Base-by-base conservation (phyloP, 225 moss, liverwort and hornwort species). In the Pseudisothecium myosuroides region DNA sequence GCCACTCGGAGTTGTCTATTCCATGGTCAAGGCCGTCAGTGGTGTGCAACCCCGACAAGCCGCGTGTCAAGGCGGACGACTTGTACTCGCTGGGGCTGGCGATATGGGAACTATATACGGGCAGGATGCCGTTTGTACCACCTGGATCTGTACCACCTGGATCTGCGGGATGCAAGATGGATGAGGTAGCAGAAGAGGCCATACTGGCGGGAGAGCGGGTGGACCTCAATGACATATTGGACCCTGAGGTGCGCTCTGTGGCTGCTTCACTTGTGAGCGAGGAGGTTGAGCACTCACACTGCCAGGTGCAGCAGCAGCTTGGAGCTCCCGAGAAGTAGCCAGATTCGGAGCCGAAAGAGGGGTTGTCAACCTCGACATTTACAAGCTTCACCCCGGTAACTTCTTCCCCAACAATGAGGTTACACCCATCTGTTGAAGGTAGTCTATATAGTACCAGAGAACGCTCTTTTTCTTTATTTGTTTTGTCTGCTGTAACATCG, bases 1-100 rank as follows among this genome's bases (percentile, higher is more conserved):
- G 90, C 80, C 88, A 88, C 85, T 88, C 81, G 32, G 88, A 88
- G 85, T 9, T 91, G 34, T 88, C 90, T 65, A 85, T 88, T 88
- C 80, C 85, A 65, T 85, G 85, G 90, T 73, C 88, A 5, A 84
- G 87, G 80, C 80, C 77, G 7, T 88, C 88, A 58, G n/a, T 88
- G 84, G 84, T 88, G 49, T 61, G 78, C 67, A 75, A 88, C 9
- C 85, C 85, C 5, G 58, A 81, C 41, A 80, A 8, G 64, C 85
- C 75, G 11, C 80, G 47, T 88, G 88, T 88, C 15, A 88, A 85
- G 90, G 81, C 47, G 32, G 85, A 88, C 73, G 62, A 90, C 47
- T 85, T 88, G 80, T 90, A 85, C 85, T 90, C 74, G 83, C 71
- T 85, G 54, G 88, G 88, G 54, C 81, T 90, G 74, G 39, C 85